Conservation (phyloP, 2,329 filamentous ascomycete genomes). For the Dendryphion nanum region DNA sequence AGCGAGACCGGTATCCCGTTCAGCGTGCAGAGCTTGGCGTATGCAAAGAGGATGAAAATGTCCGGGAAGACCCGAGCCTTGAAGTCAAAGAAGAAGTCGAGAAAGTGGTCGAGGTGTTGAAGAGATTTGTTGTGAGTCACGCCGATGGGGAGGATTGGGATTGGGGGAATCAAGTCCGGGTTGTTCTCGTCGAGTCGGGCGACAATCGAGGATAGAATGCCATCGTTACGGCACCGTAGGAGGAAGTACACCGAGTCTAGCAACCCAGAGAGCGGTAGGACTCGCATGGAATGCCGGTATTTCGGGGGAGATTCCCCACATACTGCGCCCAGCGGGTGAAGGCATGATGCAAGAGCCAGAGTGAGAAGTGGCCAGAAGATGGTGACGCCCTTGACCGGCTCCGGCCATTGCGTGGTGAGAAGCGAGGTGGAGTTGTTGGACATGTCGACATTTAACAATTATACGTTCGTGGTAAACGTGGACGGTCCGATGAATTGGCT, state of each 20-base stretch:
- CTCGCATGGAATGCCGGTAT: not conserved
- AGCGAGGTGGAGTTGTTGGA: too few relatives aligned
- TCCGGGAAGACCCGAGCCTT: slow-evolving; percentile 1
- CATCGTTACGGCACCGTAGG: not conserved
- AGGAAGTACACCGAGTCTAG: slow-evolving; percentile 1
- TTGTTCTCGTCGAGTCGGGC: slow-evolving; percentile 1
- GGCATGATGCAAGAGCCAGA: not conserved
- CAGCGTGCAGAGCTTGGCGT: slow-evolving; percentile 1
- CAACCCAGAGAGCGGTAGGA: not conserved
- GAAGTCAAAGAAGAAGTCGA: not conserved
- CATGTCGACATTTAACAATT: too few relatives aligned
- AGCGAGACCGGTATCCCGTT: not conserved
- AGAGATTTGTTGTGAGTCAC: not conserved
- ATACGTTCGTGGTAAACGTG: too few relatives aligned
- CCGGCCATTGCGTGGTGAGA: too few relatives aligned
- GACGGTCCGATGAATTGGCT: too few relatives aligned
- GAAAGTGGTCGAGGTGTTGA: not conserved
- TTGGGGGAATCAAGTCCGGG: not conserved
- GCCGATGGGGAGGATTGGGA: not conserved
- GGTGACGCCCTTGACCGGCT: not conserved
- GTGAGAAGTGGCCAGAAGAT: slow-evolving; percentile 1
- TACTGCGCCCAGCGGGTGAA: not conserved
- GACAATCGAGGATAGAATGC: not conserved
- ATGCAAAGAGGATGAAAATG: slow-evolving; percentile 1
- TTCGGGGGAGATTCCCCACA: not conserved